phyloP scores from a whole-genome alignment of 2,329 filamentous ascomycete genomes.

The Cladosporium austrohemisphaericum region DNA sequence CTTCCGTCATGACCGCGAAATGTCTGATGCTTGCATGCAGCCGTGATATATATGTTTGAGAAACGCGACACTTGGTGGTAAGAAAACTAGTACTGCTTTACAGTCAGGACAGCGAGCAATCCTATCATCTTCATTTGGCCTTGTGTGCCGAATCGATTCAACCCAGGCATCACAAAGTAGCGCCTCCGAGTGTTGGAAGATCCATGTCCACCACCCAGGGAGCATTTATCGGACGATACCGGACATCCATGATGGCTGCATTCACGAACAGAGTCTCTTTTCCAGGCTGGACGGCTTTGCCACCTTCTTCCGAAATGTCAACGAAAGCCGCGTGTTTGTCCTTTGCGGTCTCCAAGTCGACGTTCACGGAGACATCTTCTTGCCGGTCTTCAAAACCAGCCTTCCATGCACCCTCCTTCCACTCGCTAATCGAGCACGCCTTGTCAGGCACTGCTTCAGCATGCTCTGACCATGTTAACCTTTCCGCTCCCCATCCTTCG shows the following conservation, averaged over 20 bases:
- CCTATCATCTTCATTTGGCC: no score
- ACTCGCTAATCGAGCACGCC: slow-evolving; percentile 14
- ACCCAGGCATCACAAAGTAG: not conserved
- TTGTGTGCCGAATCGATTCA: no score
- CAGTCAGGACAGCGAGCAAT: no score
- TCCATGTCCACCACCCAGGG: slow-evolving; percentile 57
- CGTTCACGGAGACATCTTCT: slow-evolving; percentile 16
- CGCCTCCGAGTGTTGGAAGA: slow-evolving; percentile 20
- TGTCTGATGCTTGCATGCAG: no score
- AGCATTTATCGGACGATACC: slow-evolving; percentile 48
- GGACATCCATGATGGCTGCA: slow-evolving; percentile 52
- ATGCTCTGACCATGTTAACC: slow-evolving; percentile 37
- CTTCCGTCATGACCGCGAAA: no score
- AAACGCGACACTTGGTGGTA: no score
- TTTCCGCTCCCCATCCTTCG: slow-evolving; percentile 49
- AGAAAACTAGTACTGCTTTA: no score
- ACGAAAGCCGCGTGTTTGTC: slow-evolving; percentile 34
- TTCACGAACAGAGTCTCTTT: slow-evolving; percentile 57
- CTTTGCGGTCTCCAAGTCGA: slow-evolving; percentile 22
- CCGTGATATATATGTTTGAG: no score
- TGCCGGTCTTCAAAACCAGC: slow-evolving; percentile 13
- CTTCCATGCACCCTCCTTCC: slow-evolving; percentile 15
- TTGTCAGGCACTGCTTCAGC: slow-evolving; percentile 18
- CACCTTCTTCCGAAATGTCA: slow-evolving; percentile 20
- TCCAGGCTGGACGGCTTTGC: slow-evolving; percentile 39